Evolutionary conservation across 805 yeast genomes (phyloP), one percentile per base, ranked within the genome.

Genomic region (Candida sphagnicola): DNA sequence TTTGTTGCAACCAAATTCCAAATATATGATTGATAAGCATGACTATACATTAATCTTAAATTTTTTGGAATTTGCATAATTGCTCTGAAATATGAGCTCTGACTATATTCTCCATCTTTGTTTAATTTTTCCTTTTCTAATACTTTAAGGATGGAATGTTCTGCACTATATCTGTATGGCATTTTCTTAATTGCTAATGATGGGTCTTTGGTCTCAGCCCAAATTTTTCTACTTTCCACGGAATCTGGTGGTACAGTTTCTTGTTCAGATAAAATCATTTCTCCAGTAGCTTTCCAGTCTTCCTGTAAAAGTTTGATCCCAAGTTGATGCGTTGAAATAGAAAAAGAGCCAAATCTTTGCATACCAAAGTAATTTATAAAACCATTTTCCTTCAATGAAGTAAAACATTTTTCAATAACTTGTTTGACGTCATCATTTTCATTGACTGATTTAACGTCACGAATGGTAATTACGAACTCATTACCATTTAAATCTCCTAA

Each of bases 301-400:
- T 77, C 78, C 35, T 77, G 70, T 35, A 93, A 64, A 18, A 91
- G 69, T 44, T 73, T 73, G 44, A 77, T 77, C 35, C 99, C 99
- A 38, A 90, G 71, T 21, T 73, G 75, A 60, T 93, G 97, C 0
- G 99, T 90, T 2, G 98, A 87, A 19, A 89, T 73, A 10, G 96
- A 85, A 54, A 88, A 91, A 0, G 99, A 90, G 19, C 99, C 99
- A 59, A 93, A 93, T 54, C 99, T 72, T 67, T 93, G 99, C 90
- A 93, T 83, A n/a, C 99, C 99, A 58, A 76, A 93, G 56, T 93
- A 93, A 60, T 93, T 93, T 46, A 93, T 83, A 53, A 87, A 93
- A 0, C 99, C 99, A 19, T 74, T 68, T 1, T 67, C 68, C 36
- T 68, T 66, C 37, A 91, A 65, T 0, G 87, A 74, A 4, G 67